Evolutionary conservation across 2,329 filamentous ascomycete genomes (phyloP).

Genomic region (Apiospora marii): DNA sequence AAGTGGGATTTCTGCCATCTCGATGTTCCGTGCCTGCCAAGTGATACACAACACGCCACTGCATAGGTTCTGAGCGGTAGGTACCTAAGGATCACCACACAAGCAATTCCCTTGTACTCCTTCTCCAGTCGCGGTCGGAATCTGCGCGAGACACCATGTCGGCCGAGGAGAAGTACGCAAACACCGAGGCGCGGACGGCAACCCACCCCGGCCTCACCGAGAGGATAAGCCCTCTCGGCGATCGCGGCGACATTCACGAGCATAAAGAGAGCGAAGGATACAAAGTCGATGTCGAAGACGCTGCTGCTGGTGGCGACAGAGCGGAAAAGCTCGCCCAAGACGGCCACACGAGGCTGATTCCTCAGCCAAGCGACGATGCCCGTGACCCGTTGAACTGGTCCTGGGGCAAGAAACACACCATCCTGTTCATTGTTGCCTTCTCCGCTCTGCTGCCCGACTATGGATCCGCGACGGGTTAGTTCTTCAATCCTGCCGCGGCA

Average conservation of each 20-base stretch:
- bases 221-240: background rate
- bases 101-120: background rate
- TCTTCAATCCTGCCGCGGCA: slow-evolving; percentile 27
- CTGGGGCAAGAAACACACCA: slow-evolving; percentile 55
- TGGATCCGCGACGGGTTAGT: slow-evolving; percentile 49
- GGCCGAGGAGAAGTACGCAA: background rate
- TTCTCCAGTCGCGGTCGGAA: background rate
- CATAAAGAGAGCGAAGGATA: slow-evolving; percentile 48
- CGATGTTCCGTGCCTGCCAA: background rate
- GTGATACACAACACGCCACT: background rate
- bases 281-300: slow-evolving; percentile 45
- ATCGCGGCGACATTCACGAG: slow-evolving; percentile 41
- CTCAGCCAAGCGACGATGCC: slow-evolving; percentile 59
- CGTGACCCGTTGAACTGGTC: slow-evolving; percentile 64
- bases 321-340: slow-evolving; percentile 48
- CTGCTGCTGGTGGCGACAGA: slow-evolving; percentile 31
- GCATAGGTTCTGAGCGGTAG: background rate
- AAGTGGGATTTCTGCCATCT: background rate
- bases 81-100: background rate
- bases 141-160: background rate
- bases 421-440: slow-evolving; percentile 56
- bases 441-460: slow-evolving; percentile 58
- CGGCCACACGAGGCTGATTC: slow-evolving; percentile 57
- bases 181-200: background rate
- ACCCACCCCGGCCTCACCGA: background rate